These are phyloP conservation scores for Leccinum boreale DNA, from an alignment of 768 basidiomycete genomes.

Conservation along the genomic window DNA sequence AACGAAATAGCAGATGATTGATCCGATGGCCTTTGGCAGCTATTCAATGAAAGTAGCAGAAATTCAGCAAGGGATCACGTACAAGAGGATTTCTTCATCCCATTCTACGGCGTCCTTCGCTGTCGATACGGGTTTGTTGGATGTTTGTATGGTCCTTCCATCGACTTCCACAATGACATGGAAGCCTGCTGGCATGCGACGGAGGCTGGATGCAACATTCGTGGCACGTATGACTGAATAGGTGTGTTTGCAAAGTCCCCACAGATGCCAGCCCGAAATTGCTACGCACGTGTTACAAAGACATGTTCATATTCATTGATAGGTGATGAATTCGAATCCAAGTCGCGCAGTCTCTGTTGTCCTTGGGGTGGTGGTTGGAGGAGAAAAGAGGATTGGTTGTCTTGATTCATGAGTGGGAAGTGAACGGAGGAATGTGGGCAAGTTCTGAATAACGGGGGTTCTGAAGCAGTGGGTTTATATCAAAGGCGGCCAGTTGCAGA, in stretches of 20 bases:
- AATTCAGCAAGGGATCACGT: not conserved
- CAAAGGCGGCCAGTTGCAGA: no score
- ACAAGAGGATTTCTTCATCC: not conserved
- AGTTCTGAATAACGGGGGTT: not conserved
- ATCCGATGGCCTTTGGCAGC: not conserved
- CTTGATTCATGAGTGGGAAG: no score
- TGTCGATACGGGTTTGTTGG: not conserved
- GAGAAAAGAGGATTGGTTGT: not conserved
- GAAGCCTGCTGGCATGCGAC: not conserved
- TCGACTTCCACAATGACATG: not conserved
- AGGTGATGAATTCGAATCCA: not conserved
- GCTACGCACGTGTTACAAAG: not conserved
- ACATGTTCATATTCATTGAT: not conserved
- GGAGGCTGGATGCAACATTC: not conserved
- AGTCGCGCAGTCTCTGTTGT: not conserved
- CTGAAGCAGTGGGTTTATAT: no score
- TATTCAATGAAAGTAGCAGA: not conserved
- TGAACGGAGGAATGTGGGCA: no score
- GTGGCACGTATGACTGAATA: not conserved
- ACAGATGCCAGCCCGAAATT: not conserved
- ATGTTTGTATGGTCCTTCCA: not conserved
- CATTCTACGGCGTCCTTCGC: not conserved
- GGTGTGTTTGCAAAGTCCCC: not conserved
- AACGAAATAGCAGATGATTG: not conserved
- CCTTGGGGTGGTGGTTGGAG: not conserved